Evolutionary conservation across 164 flowering plant species (phyloP).

Genomic region (Buxus sempervirens): DNA sequence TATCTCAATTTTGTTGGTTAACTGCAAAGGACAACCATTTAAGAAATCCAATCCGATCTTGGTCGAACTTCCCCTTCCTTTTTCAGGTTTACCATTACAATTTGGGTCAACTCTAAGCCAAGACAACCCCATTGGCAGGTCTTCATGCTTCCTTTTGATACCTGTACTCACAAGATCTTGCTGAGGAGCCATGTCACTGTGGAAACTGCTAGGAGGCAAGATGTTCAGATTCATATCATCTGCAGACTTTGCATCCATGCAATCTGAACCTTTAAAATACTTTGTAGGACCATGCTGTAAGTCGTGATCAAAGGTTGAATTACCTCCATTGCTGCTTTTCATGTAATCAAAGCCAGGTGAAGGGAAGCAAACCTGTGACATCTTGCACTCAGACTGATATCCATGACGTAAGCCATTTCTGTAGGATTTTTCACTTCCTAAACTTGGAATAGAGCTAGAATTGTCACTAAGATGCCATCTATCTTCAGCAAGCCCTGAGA

Average conservation of each 20-base stretch:
- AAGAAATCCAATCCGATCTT: conserved; percentile 19
- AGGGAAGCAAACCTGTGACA: conserved; percentile 19
- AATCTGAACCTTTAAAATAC: conserved; percentile 25
- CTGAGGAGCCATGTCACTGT: conserved; percentile 17
- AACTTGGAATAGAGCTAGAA: conserved; percentile 18
- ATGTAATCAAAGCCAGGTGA: conserved; percentile 22
- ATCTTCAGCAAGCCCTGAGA: conserved; percentile 13
- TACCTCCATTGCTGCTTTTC: conserved; percentile 6
- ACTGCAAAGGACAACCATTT: conserved; percentile 20
- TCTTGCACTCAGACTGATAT: conserved; percentile 21
- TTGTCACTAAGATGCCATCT: conserved; percentile 16
- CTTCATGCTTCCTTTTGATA: conserved; percentile 31
- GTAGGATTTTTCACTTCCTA: conserved; percentile 16
- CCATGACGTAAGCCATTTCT: conserved; percentile 19
- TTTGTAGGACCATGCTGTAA: conserved; percentile 19
- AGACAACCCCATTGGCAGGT: conserved; percentile 18
- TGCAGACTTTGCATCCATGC: conserved; percentile 30
- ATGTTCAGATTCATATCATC: conserved; percentile 35
- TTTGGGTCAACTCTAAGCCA: conserved; percentile 30
- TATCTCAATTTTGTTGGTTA: conserved; percentile 16
- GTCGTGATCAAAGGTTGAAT: conserved; percentile 22
- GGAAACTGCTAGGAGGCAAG: conserved; percentile 27
- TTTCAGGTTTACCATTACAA: conserved; percentile 11
- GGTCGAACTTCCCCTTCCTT: conserved; percentile 15
- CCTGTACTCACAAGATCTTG: conserved; percentile 22